Evolutionary conservation across 148 eudicot species (phyloP).

Genomic region (Diospyros lotus): DNA sequence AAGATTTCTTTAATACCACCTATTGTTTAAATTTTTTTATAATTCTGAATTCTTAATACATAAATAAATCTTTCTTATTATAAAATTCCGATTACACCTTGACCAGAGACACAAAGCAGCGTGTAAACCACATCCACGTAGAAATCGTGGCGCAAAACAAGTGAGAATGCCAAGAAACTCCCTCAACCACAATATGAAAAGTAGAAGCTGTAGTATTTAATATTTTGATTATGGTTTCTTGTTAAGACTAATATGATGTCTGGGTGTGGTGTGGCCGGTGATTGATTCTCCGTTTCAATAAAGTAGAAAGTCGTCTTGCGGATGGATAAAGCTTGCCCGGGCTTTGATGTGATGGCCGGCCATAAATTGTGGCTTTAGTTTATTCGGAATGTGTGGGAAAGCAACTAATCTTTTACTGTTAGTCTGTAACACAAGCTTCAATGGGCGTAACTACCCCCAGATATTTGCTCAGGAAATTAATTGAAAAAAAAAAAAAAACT

Average conservation of each 20-base stretch:
- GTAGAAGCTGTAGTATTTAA: neutral
- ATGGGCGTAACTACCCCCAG: neutral
- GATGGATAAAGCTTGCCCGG: neutral
- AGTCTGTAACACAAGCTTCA: too few species aligned
- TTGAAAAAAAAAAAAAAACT: neutral
- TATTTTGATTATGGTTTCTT: neutral
- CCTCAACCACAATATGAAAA: neutral
- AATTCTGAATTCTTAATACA: too few species aligned
- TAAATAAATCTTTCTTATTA: too few species aligned
- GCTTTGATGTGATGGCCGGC: conserved; percentile 4
- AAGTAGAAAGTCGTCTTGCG: neutral
- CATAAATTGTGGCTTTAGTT: conserved; percentile 1
- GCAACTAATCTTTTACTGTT: too few species aligned
- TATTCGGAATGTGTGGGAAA: neutral
- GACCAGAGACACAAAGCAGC: too few species aligned
- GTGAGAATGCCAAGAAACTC: neutral
- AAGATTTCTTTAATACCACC: too few species aligned
- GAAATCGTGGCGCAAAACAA: too few species aligned
- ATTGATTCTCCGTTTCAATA: conserved; percentile 3
- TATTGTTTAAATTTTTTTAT: too few species aligned
- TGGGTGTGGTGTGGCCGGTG: too few species aligned
- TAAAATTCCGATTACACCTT: too few species aligned
- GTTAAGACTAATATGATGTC: conserved; percentile 4
- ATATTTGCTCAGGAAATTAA: neutral
- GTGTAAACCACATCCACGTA: too few species aligned